Percentiles rank a stretch among this genome's conserved stretches.
Conservation (phyloP, 1,284 basidiomycete genomes). For the Sanghuangporus sanghuang region DNA sequence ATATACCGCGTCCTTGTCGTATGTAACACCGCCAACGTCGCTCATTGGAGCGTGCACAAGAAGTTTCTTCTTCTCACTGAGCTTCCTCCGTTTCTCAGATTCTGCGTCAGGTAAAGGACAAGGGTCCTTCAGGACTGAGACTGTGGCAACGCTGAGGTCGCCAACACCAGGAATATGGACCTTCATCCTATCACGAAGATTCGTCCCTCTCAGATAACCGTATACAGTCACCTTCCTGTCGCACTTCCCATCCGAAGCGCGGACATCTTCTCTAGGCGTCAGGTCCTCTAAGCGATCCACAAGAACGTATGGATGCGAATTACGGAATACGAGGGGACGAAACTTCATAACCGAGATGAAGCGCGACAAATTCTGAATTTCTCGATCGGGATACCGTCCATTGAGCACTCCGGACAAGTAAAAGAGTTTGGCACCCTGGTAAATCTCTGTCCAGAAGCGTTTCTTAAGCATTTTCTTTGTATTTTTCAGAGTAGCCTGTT, state of each 20-base stretch:
- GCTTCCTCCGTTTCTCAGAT: slow-evolving; percentile 86
- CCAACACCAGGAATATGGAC: slow-evolving; percentile 96
- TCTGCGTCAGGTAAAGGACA: slow-evolving; percentile 92
- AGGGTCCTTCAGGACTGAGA: slow-evolving; percentile 83
- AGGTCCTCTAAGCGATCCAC: slow-evolving; percentile 95
- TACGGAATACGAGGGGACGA: slow-evolving; percentile 94
- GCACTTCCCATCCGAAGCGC: slow-evolving; percentile 76
- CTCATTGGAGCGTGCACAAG: slow-evolving; percentile 98
- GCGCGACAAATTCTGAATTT: slow-evolving; percentile 92
- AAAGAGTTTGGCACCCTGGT: slow-evolving; percentile 97
- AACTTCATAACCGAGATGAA: slow-evolving; percentile 99
- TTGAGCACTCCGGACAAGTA: slow-evolving; percentile 98
- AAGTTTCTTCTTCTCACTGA: slow-evolving; percentile 93
- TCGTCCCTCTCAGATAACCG: slow-evolving; percentile 92
- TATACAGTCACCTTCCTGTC: slow-evolving; percentile 92
- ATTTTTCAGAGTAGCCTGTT: slow-evolving; percentile 78
- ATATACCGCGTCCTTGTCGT: slow-evolving; percentile 98
- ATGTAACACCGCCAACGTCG: slow-evolving; percentile 94
- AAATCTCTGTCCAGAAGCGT: slow-evolving; percentile 99
- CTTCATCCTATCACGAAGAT: slow-evolving; percentile 75
- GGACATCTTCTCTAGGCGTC: slow-evolving; percentile 82
- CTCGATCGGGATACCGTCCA: slow-evolving; percentile 95
- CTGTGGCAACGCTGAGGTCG: slow-evolving; percentile 71
- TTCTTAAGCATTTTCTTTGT: slow-evolving; percentile 97
- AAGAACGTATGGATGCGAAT: slow-evolving; percentile 93